Evolutionary conservation across 2,329 filamentous ascomycete genomes (phyloP).

Genomic region (Fusarium sp.): DNA sequence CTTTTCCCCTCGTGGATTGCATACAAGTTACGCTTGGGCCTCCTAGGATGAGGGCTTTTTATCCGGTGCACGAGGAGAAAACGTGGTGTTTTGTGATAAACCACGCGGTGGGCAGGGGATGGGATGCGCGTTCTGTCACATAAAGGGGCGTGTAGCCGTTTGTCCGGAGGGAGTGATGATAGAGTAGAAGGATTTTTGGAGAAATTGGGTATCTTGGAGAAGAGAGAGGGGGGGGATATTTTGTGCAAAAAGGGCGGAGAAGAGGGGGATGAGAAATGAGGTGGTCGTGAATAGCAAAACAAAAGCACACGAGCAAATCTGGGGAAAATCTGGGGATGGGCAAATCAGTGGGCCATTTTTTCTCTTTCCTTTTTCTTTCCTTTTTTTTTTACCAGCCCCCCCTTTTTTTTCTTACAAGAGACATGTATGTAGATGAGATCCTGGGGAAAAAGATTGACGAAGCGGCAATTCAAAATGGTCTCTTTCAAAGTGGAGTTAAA

Average conservation of each 20-base stretch:
- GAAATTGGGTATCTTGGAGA: background rate
- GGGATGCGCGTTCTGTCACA: conserved; percentile 1
- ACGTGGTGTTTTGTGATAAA: background rate
- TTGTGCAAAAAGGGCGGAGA: conserved; percentile 2
- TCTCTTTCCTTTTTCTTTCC: background rate
- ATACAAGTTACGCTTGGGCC: background rate
- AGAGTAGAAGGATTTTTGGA: background rate
- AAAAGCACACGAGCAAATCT: background rate
- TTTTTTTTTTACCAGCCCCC: background rate
- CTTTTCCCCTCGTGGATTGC: background rate
- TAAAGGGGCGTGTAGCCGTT: conserved; percentile 3
- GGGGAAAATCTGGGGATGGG: background rate
- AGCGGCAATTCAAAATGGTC: background rate
- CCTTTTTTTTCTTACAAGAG: background rate
- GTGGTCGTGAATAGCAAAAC: background rate
- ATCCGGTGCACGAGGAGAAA: background rate
- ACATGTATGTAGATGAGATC: background rate
- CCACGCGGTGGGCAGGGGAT: conserved; percentile 9
- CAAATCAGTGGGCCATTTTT: background rate
- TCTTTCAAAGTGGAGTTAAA: background rate
- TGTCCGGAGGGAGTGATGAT: conserved; percentile 11
- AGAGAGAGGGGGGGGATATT: background rate
- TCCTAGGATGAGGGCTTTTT: background rate
- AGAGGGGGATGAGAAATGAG: background rate
- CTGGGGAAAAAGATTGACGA: conserved; percentile 3